phyloP scores from a whole-genome alignment of 768 basidiomycete species.

The Suillus spraguei region DNA sequence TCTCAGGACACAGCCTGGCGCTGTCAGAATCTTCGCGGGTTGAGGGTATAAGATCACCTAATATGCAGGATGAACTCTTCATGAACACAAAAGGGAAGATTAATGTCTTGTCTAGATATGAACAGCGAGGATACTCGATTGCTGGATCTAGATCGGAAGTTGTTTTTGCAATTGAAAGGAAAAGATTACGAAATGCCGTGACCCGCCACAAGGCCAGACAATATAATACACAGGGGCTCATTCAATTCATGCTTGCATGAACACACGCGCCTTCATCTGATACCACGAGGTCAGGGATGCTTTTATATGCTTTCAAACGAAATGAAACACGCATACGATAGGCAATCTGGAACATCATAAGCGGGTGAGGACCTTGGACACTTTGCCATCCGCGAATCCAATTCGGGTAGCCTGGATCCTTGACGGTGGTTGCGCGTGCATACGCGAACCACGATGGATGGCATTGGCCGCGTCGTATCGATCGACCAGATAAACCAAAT shows the following conservation, averaged over 20 bases:
- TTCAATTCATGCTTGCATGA: not conserved
- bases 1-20: not conserved
- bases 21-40: not conserved
- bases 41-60: not conserved
- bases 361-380: constrained; percentile 4
- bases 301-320: not conserved
- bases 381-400: not conserved
- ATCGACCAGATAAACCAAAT: not conserved
- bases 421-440: constrained; percentile 2
- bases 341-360: not conserved
- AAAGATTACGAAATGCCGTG: not conserved
- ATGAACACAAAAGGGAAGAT: not conserved
- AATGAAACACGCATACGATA: constrained; percentile 1
- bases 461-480: not conserved
- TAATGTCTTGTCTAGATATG: not conserved
- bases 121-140: not conserved
- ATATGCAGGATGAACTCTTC: not conserved
- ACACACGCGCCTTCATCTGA: not conserved
- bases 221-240: not conserved
- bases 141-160: not conserved
- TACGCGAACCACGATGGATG: not conserved
- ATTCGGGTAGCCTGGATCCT: not conserved
- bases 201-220: not conserved
- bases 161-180: not conserved
- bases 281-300: not conserved